A percentile compares a stretch with the other conserved stretches of the same genome.
Evolutionary conservation across 768 basidiomycete species (phyloP).

Genomic region (Leccinum arenicola): DNA sequence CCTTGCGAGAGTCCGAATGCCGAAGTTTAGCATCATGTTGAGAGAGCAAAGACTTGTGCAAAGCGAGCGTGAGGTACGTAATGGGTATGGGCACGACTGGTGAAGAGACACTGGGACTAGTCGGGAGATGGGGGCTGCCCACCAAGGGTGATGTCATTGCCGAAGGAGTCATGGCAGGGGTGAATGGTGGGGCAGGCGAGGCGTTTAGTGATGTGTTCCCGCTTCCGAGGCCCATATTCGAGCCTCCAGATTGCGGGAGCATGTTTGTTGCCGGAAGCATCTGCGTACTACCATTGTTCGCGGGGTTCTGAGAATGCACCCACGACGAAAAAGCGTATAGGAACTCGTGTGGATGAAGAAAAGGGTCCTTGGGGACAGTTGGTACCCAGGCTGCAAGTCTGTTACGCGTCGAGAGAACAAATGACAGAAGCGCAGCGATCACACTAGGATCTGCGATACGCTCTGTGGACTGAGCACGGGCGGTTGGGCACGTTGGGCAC

Average conservation of each 20-base stretch:
- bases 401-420: slow-evolving; percentile 66
- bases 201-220: slow-evolving; percentile 17
- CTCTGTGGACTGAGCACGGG: slow-evolving; percentile 54
- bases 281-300: slow-evolving; percentile 16
- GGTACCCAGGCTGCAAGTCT: slow-evolving; percentile 55
- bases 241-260: slow-evolving; percentile 16
- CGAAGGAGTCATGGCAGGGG: slow-evolving; percentile 1
- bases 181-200: slow-evolving; percentile 17
- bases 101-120: slow-evolving; percentile 14
- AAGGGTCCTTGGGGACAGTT: slow-evolving; percentile 71
- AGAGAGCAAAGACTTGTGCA: slow-evolving; percentile 22
- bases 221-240: slow-evolving; percentile 11
- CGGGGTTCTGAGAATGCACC: slow-evolving; percentile 18
- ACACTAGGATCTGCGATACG: slow-evolving; percentile 71
- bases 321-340: slow-evolving; percentile 42
- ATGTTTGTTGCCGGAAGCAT: slow-evolving; percentile 32
- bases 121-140: slow-evolving; percentile 9
- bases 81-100: slow-evolving; percentile 1
- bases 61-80: slow-evolving; percentile 24
- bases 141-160: slow-evolving; percentile 8
- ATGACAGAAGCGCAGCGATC: slow-evolving; percentile 66
- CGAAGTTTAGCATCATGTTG: slow-evolving; percentile 30
- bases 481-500: slow-evolving; percentile 1
- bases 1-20: slow-evolving; percentile 53
- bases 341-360: slow-evolving; percentile 65